Base-by-base conservation (phyloP, 2,329 filamentous ascomycete genomes). In the Cyphellophora europaea region DNA sequence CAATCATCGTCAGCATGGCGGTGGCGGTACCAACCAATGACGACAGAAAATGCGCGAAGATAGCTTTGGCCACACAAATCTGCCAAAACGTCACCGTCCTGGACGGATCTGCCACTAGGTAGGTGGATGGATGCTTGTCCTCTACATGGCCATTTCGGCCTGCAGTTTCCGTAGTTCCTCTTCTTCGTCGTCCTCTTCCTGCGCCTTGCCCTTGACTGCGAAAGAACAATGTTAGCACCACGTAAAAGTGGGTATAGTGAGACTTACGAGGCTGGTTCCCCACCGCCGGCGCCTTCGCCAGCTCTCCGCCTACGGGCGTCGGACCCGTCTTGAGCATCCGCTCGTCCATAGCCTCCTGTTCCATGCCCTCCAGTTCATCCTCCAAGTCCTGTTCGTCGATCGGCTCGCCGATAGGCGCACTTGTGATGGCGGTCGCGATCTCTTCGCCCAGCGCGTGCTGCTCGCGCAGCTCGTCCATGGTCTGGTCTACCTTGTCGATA, bases 111-210 rank as follows among this genome's bases (percentile, higher is more conserved):
- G n/a, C n/a, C n/a, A n/a, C n/a, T n/a, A n/a, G n/a, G n/a, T n/a
- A n/a, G n/a, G n/a, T n/a, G n/a, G n/a, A n/a, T n/a, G n/a, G n/a
- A n/a, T n/a, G n/a, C n/a, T n/a, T n/a, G n/a, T n/a, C n/a, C n/a
- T n/a, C 62, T 61, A 93, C 81, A 95, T 94, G 47, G 88, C 88
- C 89, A 96, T 96, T 63, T 95, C 89, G 21, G 86, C 88, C 58
- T 93, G 87, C 49, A 98, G 63, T 65, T 91, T 95, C 61, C 82
- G 77, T 54, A 96, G 69, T 66, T 96, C 89, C 52, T 81, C 89
- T 61, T 96, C 89, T 56, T 96, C 91, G n/a, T n/a, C n/a, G 71
- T 96, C 89, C 59, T 95, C 88, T 59, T 94, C 86, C 55, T 82
- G 78, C 57, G 42, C 57, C 54, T 57, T 42, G 61, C 50, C 60